A percentile compares a stretch with the other conserved stretches of the same genome.
These are phyloP conservation scores for Marasmius tenuissimus DNA, from an alignment of 1,284 basidiomycete genomes.

Conservation along the genomic window DNA sequence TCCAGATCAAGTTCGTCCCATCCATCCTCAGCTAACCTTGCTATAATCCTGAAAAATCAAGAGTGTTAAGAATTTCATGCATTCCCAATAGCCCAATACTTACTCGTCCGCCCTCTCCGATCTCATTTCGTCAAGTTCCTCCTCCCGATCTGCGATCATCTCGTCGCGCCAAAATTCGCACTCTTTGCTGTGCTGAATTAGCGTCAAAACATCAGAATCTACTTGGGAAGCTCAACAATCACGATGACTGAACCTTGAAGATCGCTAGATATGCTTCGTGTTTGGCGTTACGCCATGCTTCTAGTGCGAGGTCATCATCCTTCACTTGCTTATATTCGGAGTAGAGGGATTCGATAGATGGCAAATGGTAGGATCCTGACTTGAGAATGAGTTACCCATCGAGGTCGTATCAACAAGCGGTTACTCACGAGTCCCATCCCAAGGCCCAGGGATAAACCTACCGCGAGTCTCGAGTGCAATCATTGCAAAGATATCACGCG, in stretches of 20 bases:
- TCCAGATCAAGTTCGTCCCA: neutral
- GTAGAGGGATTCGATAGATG: constrained; percentile 3
- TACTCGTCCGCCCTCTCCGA: constrained; percentile 1
- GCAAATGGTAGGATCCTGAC: neutral
- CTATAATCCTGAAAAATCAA: neutral
- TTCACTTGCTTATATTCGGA: constrained; percentile 5
- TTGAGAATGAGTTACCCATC: neutral
- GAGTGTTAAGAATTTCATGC: neutral
- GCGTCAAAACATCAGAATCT: too few relatives aligned
- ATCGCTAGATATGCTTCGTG: neutral
- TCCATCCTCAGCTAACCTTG: neutral
- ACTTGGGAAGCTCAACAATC: too few relatives aligned
- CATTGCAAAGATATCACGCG: too few relatives aligned
- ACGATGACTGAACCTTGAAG: neutral
- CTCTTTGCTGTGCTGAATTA: constrained; percentile 6
- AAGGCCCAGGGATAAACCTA: too few relatives aligned
- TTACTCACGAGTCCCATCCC: neutral
- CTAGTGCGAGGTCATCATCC: neutral
- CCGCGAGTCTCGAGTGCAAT: too few relatives aligned
- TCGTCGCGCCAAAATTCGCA: constrained; percentile 6
- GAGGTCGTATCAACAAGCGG: neutral
- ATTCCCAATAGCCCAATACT: neutral
- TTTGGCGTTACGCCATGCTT: constrained; percentile 4
- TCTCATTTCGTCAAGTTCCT: neutral
- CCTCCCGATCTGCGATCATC: constrained; percentile 1